Percentiles rank a stretch among this genome's conserved stretches.
phyloP scores from a whole-genome alignment of 1,284 basidiomycete genomes.

The Tausonia pullulans region DNA sequence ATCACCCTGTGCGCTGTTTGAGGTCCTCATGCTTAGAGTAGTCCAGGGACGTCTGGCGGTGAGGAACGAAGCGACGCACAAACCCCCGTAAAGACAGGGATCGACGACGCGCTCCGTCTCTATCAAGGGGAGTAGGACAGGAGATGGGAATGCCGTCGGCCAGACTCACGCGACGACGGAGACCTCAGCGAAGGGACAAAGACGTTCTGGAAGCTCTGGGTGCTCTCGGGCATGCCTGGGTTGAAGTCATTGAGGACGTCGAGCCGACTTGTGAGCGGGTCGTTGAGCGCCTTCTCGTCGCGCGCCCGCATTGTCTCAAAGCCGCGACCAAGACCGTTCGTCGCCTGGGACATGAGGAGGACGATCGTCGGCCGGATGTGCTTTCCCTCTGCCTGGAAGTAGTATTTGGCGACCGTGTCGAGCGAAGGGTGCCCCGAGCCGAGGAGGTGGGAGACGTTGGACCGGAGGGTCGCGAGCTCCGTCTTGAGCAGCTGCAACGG shows the following conservation, averaged over 20 bases:
- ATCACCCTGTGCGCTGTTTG: too few species aligned
- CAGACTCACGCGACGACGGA: not conserved
- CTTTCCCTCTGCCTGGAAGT: constrained; percentile 72
- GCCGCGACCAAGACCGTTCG: constrained; percentile 59
- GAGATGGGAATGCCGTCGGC: not conserved
- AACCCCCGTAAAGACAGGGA: too few species aligned
- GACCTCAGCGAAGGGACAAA: constrained; percentile 7
- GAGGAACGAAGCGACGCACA: too few species aligned
- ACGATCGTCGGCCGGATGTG: constrained; percentile 85
- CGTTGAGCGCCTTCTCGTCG: constrained; percentile 45
- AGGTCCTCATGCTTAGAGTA: too few species aligned
- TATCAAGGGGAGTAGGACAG: not conserved
- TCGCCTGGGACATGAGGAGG: constrained; percentile 80
- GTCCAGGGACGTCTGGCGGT: too few species aligned
- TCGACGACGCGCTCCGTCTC: too few species aligned
- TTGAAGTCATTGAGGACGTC: constrained; percentile 78
- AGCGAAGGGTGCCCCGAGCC: constrained; percentile 82
- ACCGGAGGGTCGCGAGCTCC: constrained; percentile 64
- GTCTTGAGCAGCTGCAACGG: constrained; percentile 57
- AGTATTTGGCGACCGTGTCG: constrained; percentile 80
- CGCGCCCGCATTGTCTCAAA: constrained; percentile 43
- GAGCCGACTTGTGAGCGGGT: constrained; percentile 50
- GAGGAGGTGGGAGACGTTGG: constrained; percentile 64
- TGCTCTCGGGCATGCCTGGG: constrained; percentile 55
- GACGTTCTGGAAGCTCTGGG: constrained; percentile 1